Evolutionary conservation across 2,329 filamentous ascomycete species (phyloP), one percentile per base, ranked within the genome.

Genomic region (Pezizomycotina sp.): DNA sequence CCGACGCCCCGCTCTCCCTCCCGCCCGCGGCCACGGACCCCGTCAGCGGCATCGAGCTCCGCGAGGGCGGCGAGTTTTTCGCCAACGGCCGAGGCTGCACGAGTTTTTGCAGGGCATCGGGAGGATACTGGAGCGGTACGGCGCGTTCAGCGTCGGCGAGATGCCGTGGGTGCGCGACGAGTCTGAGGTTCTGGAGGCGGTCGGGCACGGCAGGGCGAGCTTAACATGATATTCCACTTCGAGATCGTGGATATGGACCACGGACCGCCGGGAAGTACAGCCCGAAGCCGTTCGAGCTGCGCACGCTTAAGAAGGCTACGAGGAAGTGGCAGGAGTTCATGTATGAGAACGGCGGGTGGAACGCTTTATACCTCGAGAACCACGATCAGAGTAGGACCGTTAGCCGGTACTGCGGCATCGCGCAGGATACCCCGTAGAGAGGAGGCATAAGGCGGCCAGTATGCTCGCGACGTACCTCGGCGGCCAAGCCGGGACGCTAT

Each of bases 191-290:
- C 49, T 71, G 4, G 58, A 59, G 9, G 62, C 62, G 5, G 71
- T 78, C 2, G 61, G 61, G 2, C 64, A 61, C 14, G 64, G 68
- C 32, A 61, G 66, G 10, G 61, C 20, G 71, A 78, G 50, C 56
- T 79, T 27, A 72, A 68, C 52, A 79, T 79, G 72, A 73, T 79
- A 22, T 79, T 80, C 56, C 69, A 77, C 48, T 80, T 80, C 51
- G 74, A 78, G 38, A 60, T 70, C 20, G 61, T 70, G 43, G 60
- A 65, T 22, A 55, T 69, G 10, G 66, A 69, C 38, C 55, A 62
- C 36, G 62, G 62, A 6, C 54, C 38, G 36, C 46, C 21, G 51
- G 64, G 44, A 65, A 66, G 45, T 63, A 62, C 47, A 58, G 57
- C 0, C 53, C 54, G 3, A 48, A 48, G 1, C 52, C 49, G 4